phyloP scores from a whole-genome alignment of 2,329 filamentous ascomycete species.

The Phialophora verrucosa region DNA sequence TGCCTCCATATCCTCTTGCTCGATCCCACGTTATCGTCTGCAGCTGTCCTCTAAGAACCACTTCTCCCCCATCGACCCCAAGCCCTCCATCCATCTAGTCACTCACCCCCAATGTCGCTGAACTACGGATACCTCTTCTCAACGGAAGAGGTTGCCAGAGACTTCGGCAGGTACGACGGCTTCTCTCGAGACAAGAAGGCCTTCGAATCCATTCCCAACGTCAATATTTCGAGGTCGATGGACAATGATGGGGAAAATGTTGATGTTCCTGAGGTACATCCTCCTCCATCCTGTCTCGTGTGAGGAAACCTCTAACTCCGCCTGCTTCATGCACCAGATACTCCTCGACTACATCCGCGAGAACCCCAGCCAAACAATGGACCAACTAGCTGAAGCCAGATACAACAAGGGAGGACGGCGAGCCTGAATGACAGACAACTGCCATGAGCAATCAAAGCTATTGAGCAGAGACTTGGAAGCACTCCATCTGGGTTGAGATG shows the following conservation, averaged over 20 bases:
- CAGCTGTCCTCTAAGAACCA: background rate
- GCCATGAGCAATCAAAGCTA: background rate
- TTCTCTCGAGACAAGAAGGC: conserved; percentile 8
- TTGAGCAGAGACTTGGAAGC: background rate
- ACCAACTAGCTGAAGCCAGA: background rate
- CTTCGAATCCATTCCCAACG: conserved; percentile 18
- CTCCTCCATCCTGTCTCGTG: background rate
- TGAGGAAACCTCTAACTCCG: background rate
- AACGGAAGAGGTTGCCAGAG: conserved; percentile 5
- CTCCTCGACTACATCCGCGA: background rate
- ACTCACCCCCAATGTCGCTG: conserved; percentile 3
- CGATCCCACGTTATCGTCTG: background rate
- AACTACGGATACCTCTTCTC: conserved; percentile 15
- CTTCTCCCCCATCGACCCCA: background rate
- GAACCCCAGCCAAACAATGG: background rate
- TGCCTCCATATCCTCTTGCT: background rate
- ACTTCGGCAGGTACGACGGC: conserved; percentile 5
- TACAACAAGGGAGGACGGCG: background rate
- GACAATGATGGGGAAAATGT: background rate
- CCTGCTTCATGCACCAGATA: background rate
- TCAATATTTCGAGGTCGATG: conserved; percentile 14
- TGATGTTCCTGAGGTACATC: conserved; percentile 1
- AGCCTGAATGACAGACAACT: background rate
- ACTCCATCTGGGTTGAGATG: background rate
- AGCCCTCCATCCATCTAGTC: background rate